Evolutionary conservation across 2,329 filamentous ascomycete genomes (phyloP).

Genomic region (Diaporthe caulivora): DNA sequence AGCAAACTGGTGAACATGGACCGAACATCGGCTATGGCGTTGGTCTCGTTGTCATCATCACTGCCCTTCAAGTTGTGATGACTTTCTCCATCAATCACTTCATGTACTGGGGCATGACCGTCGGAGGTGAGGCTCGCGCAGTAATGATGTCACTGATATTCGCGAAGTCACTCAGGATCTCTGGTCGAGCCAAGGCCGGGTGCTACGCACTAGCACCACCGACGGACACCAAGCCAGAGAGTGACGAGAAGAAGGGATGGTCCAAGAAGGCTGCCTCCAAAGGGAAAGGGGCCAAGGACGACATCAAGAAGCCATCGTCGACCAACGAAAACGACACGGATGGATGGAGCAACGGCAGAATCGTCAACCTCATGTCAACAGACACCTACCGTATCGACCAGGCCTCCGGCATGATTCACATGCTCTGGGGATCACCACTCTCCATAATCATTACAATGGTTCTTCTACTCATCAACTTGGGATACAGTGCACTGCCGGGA

Average conservation of each 20-base stretch:
- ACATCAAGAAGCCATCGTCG: constrained; percentile 41
- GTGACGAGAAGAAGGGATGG: constrained; percentile 51
- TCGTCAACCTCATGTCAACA: constrained; percentile 94
- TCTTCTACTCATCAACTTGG: constrained; percentile 88
- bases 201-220: constrained; percentile 56
- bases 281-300: constrained; percentile 48
- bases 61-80: constrained; percentile 85
- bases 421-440: constrained; percentile 89
- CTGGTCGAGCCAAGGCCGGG: constrained; percentile 87
- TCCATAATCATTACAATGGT: constrained; percentile 82
- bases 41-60: constrained; percentile 87
- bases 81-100: constrained; percentile 89
- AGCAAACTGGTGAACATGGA: constrained; percentile 59
- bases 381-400: constrained; percentile 94
- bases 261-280: constrained; percentile 61
- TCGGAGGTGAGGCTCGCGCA: constrained; percentile 85
- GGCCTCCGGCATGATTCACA: constrained; percentile 88
- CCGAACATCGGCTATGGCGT: constrained; percentile 82
- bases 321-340: constrained; percentile 74
- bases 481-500: constrained; percentile 91
- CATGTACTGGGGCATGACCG: constrained; percentile 91
- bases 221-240: constrained; percentile 51
- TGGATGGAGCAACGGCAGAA: constrained; percentile 93
- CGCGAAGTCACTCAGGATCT: constrained; percentile 91
- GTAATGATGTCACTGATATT: constrained; percentile 90